Conservation (phyloP, 805 yeast species). For the Metschnikowia amazonensis region DNA sequence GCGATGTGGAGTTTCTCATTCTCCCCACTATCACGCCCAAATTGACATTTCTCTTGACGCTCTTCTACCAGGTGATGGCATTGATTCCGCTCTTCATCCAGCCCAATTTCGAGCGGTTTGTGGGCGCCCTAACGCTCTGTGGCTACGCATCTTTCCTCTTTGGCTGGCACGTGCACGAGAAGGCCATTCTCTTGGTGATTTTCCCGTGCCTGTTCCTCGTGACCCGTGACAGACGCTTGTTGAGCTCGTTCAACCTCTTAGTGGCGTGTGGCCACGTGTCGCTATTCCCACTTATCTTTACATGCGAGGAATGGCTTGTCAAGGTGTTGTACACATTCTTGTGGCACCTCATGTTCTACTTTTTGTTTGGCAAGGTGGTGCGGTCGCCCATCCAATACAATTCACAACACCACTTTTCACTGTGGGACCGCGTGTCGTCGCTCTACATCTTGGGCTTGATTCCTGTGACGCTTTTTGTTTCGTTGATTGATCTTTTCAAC, state of each 20-base stretch:
- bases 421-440: conserved; percentile 62
- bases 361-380: conserved; percentile 68
- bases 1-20: conserved; percentile 79
- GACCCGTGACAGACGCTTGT: conserved; percentile 63
- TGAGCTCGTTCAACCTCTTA: conserved; percentile 67
- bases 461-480: conserved; percentile 51
- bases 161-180: conserved; percentile 99
- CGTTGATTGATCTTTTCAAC: conserved; percentile 52
- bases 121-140: conserved; percentile 83
- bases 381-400: conserved; percentile 43
- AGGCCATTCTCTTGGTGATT: conserved; percentile 86
- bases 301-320: conserved; percentile 74
- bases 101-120: conserved; percentile 73
- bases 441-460: conserved; percentile 64
- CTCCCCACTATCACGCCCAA: conserved; percentile 79
- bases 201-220: conserved; percentile 83
- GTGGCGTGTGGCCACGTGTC: conserved; percentile 82
- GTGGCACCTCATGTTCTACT: conserved; percentile 78
- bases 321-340: conserved; percentile 74
- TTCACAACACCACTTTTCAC: conserved; percentile 14
- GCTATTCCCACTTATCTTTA: conserved; percentile 79
- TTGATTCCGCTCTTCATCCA: conserved; percentile 63
- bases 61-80: conserved; percentile 81
- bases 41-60: conserved; percentile 70
- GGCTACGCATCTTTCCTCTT: conserved; percentile 88